Evolutionary conservation across 352 stramenopile genomes (phyloP).

Genomic region (Pythium scleroteichum): DNA sequence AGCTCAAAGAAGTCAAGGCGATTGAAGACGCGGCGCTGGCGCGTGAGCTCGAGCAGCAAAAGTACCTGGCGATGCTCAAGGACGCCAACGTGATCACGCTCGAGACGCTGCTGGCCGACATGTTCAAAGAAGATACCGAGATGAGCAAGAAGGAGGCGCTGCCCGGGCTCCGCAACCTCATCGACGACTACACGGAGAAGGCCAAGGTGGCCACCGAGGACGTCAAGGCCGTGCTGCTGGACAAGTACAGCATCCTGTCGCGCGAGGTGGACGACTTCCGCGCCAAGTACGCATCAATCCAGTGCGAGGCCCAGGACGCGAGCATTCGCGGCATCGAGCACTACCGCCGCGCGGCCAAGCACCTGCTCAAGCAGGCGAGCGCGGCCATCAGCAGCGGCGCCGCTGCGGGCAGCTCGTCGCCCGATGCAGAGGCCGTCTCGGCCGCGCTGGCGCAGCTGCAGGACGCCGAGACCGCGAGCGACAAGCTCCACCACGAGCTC

Average conservation of each 20-base stretch:
- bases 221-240: conserved; percentile 77
- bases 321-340: conserved; percentile 82
- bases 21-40: conserved; percentile 81
- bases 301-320: conserved; percentile 62
- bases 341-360: conserved; percentile 79
- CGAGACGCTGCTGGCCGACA: conserved; percentile 88
- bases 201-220: conserved; percentile 80
- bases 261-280: conserved; percentile 65
- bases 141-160: conserved; percentile 91
- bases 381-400: conserved; percentile 46
- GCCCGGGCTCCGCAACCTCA: conserved; percentile 86
- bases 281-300: conserved; percentile 53
- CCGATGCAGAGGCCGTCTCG: conserved; percentile 20
- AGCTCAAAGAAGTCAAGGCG: conserved; percentile 83
- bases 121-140: conserved; percentile 93
- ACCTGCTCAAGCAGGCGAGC: conserved; percentile 57
- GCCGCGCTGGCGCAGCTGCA: conserved; percentile 75
- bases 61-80: conserved; percentile 77
- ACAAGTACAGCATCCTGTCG: conserved; percentile 58
- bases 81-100: conserved; percentile 89
- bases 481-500: conserved; percentile 84
- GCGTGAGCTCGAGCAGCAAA: conserved; percentile 74
- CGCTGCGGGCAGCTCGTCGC: neutral
- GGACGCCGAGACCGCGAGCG: conserved; percentile 79
- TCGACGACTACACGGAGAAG: conserved; percentile 90